phyloP scores from a whole-genome alignment of 2,329 filamentous ascomycete genomes.

The Aspergillus alliaceus region DNA sequence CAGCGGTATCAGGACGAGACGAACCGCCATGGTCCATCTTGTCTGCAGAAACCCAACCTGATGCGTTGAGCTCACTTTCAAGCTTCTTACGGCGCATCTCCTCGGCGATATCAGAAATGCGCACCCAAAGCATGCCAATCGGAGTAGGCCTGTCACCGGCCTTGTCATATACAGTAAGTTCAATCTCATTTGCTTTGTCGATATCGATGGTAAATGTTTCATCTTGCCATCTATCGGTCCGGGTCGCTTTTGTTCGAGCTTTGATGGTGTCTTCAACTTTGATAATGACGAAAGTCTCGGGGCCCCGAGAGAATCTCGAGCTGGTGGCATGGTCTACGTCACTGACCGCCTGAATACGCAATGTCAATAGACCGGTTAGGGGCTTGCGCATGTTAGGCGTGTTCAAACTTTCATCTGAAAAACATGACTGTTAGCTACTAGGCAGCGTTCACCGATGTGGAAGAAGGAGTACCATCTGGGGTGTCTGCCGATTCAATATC shows the following conservation, averaged over 20 bases:
- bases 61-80: slow-evolving; percentile 89
- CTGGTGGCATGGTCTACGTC: slow-evolving; percentile 90
- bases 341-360: slow-evolving; percentile 83
- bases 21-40: slow-evolving; percentile 71
- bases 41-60: slow-evolving; percentile 96
- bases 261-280: slow-evolving; percentile 96
- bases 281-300: slow-evolving; percentile 92
- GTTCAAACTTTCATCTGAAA: slow-evolving; percentile 89
- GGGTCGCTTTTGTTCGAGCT: slow-evolving; percentile 79
- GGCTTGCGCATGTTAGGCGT: slow-evolving; percentile 93
- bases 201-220: slow-evolving; percentile 91
- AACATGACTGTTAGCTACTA: slow-evolving; percentile 27
- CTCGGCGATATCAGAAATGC: slow-evolving; percentile 95
- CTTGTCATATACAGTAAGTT: slow-evolving; percentile 97
- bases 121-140: slow-evolving; percentile 92
- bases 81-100: slow-evolving; percentile 97
- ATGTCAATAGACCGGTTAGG: slow-evolving; percentile 83
- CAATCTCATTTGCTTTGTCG: slow-evolving; percentile 97
- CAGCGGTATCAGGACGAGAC: slow-evolving; percentile 54
- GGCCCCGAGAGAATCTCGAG: slow-evolving; percentile 81
- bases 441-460: neutral
- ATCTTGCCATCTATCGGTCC: slow-evolving; percentile 87
- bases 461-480: slow-evolving; percentile 65
- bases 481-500: slow-evolving; percentile 80
- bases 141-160: slow-evolving; percentile 85